Base-by-base conservation (phyloP, 495 filamentous ascomycete genomes). In the Penicillium simplicissimum region DNA sequence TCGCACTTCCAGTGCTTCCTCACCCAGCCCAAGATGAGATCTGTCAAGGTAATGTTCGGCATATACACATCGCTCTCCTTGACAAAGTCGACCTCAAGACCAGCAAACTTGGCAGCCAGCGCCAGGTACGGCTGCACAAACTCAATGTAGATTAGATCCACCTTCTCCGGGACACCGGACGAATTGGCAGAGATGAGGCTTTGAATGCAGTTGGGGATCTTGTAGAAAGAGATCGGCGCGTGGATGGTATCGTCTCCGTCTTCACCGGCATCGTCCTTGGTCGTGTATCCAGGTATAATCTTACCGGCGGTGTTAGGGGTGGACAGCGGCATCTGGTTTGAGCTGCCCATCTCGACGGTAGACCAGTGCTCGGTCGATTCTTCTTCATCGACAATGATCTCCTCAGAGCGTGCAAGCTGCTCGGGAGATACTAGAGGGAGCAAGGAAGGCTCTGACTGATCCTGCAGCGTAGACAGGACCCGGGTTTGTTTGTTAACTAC, bases 211-310 rank as follows among this genome's bases (percentile, higher is more conserved):
- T 96, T 96, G 2, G 94, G 93, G 13, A 95, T 84, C 4, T 73
- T 68, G 72, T 95, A 93, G 70, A 90, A 91, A 28, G 81, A 73
- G 42, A 97, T 87, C 7, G 82, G 80, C 0, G 82, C 76, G 67
- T 98, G 95, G 1, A 97, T 65, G 0, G 94, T 93, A 71, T 98
- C 95, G 70, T 98, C 95, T 52, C 95, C 96, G 63, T 95, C 89
- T n/a, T 77, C 70, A 43, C 94, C 92, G 2, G 83, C 86, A 66
- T 93, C 94, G 71, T 98, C 95, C 40, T 76, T 77, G 13, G 95
- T 98, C 0, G 90, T 97, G 76, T 98, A 98, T 2, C 95, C 95
- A 7, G 88, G 87, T 23, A 87, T 71, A 0, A 91, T 73, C 35
- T 79, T 70, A 14, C 55, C 23, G 17, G 54, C 47, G 34, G 62